Evolutionary conservation across 2,329 filamentous ascomycete genomes (phyloP).

Genomic region (Nannizzia gypsea): DNA sequence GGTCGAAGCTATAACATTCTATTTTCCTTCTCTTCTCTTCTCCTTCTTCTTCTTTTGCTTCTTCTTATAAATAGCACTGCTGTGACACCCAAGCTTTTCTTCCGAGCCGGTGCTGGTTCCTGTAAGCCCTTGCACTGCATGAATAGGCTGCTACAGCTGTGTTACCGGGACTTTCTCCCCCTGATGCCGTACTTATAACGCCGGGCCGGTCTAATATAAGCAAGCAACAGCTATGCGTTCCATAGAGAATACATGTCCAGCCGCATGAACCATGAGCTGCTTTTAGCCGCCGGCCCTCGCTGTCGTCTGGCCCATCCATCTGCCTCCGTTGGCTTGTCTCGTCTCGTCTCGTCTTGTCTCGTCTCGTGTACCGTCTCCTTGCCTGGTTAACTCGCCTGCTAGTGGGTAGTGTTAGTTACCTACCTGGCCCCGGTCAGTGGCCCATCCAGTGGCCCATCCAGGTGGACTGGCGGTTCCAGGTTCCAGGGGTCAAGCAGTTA

Average conservation of each 20-base stretch:
- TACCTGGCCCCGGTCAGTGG: neutral
- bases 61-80: neutral
- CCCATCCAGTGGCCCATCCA: no score
- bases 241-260: neutral
- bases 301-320: neutral
- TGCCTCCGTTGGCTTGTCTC: no score
- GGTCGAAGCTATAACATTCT: slow-evolving; percentile 12
- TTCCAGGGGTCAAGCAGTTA: neutral
- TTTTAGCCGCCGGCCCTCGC: neutral
- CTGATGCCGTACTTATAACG: no score
- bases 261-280: neutral
- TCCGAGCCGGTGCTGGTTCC: neutral
- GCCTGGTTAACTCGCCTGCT: neutral
- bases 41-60: no score
- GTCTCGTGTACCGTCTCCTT: neutral
- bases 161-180: neutral
- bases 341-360: no score
- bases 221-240: no score
- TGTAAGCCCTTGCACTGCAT: neutral
- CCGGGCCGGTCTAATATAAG: no score
- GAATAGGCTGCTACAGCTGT: neutral
- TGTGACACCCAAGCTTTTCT: slow-evolving; percentile 1
- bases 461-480: no score
- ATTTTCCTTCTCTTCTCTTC: no score
- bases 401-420: no score